Percentiles rank a stretch among this genome's conserved stretches.
These are phyloP conservation scores for Ophiocordyceps camponoti-rufipedis DNA, from an alignment of 2,329 filamentous ascomycete species.

Conservation along the genomic window DNA sequence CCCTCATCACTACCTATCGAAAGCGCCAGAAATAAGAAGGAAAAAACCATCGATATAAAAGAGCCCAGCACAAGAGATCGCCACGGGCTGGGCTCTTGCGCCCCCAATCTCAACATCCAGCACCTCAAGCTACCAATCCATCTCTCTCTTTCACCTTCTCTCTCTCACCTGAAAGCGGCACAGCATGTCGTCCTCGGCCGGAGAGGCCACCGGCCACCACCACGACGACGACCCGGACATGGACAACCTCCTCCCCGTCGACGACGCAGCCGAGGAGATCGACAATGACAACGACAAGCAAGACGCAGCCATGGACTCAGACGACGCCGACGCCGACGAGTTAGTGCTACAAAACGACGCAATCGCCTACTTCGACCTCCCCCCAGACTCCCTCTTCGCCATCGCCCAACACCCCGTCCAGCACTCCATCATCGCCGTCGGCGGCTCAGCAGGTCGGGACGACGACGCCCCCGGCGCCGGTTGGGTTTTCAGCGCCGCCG, in stretches of 20 bases:
- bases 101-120: too few relatives aligned
- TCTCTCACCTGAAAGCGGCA: too few relatives aligned
- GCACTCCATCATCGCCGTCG: slow-evolving; percentile 66
- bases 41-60: too few relatives aligned
- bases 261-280: slow-evolving; percentile 65
- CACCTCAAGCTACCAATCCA: too few relatives aligned
- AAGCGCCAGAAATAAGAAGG: too few relatives aligned
- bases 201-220: slow-evolving; percentile 16
- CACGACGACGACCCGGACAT: slow-evolving; percentile 43
- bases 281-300: slow-evolving; percentile 29
- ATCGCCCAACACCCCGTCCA: slow-evolving; percentile 81
- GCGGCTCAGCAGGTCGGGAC: slow-evolving; percentile 46
- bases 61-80: too few relatives aligned
- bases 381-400: slow-evolving; percentile 84
- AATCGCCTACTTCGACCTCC: slow-evolving; percentile 74
- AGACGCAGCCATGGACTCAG: slow-evolving; percentile 68
- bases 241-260: slow-evolving; percentile 50
- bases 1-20: too few relatives aligned
- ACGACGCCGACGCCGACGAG: slow-evolving; percentile 43
- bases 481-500: slow-evolving; percentile 64
- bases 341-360: slow-evolving; percentile 82
- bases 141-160: too few relatives aligned
- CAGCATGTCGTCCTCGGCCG: not conserved
- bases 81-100: too few relatives aligned
- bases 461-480: slow-evolving; percentile 55